Conservation (phyloP, 306 rosid species). For the Lathyrus oleraceus region DNA sequence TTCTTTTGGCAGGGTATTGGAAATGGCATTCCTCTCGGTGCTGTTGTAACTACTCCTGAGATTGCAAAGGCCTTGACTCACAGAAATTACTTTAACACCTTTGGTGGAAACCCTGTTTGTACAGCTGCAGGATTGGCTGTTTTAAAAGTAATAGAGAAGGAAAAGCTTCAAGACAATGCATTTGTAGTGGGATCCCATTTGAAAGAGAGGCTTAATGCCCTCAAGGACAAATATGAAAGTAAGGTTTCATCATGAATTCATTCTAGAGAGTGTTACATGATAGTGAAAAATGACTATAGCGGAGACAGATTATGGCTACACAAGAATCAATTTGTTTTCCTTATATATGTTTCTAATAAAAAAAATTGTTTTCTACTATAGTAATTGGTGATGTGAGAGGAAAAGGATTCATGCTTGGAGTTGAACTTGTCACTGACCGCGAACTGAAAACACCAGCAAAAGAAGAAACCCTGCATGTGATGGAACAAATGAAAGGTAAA, state of each 20-base stretch:
- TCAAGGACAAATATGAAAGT: slow-evolving; percentile 81
- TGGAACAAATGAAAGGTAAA: slow-evolving; percentile 88
- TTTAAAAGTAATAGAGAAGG: slow-evolving; percentile 80
- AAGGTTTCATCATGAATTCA: slow-evolving; percentile 19
- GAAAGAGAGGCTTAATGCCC: slow-evolving; percentile 63
- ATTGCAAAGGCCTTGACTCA: slow-evolving; percentile 77
- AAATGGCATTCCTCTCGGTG: slow-evolving; percentile 98
- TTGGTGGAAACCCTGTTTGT: slow-evolving; percentile 91
- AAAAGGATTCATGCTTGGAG: slow-evolving; percentile 84
- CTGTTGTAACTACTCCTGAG: slow-evolving; percentile 94
- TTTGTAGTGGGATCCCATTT: slow-evolving; percentile 66
- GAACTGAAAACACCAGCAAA: slow-evolving; percentile 83
- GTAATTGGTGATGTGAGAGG: slow-evolving; percentile 95
- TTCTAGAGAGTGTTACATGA: background rate
- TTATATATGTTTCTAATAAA: background rate
- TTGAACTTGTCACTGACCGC: slow-evolving; percentile 83
- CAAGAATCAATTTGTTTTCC: background rate
- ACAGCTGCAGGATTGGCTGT: slow-evolving; percentile 95
- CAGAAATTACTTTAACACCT: slow-evolving; percentile 82
- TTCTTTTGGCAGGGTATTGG: slow-evolving; percentile 74
- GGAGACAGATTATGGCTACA: background rate
- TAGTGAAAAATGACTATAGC: background rate
- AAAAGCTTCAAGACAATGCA: slow-evolving; percentile 87
- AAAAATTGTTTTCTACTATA: slow-evolving; percentile 39
- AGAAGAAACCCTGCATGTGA: slow-evolving; percentile 61